Base-by-base conservation (phyloP, 2,329 filamentous ascomycete genomes). In the Fusarium chlamydosporum region DNA sequence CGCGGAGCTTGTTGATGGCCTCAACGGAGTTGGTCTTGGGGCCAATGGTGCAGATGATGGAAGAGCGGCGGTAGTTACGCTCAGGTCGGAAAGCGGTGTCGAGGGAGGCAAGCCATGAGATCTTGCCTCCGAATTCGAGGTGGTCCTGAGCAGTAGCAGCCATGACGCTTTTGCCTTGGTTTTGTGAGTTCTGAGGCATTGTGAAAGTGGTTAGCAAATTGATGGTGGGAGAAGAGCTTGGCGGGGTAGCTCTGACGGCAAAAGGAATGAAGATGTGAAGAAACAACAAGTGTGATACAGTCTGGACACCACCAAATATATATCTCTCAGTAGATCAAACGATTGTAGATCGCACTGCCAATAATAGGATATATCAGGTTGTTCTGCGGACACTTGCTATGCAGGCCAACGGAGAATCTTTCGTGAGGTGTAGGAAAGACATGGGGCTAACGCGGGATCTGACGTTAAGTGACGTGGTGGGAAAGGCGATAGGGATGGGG, bases 21-120 rank as follows among this genome's bases (percentile, higher is more conserved):
- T 97, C 92, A 61, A 94, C 91, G 37, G 93, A 97, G 88, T 99
- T 99, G 76, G 96, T 99, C 91, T 98, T 99, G 79, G 96, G 96
- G 68, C 96, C 96, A 80, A 99, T 98, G 76, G 96, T 98, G 86
- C 95, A 94, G 83, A 99, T 97, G 85, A 99, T 99, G 79, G 94
- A 97, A 69, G 95, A 97, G 75, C 96, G 91, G 78, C 96, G 93
- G 84, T 96, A 96, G 86, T 96, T 94, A 83, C 91, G 92, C 76
- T 91, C 88, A 59, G 95, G 94, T 75, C 88, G 86, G 84, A 91
- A 94, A 79, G 96, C 92, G 72, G 95, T 97, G 85, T 97, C 91
- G 79, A 99, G 92, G 68, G 82, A 81, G 67, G 87, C 84, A 67
- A 90, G 83, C 88, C 88, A 91, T 77, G 86, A 84, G 73, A 91